phyloP scores from a whole-genome alignment of 2,329 filamentous ascomycete genomes.

The Verticillium zaregamsianum region DNA sequence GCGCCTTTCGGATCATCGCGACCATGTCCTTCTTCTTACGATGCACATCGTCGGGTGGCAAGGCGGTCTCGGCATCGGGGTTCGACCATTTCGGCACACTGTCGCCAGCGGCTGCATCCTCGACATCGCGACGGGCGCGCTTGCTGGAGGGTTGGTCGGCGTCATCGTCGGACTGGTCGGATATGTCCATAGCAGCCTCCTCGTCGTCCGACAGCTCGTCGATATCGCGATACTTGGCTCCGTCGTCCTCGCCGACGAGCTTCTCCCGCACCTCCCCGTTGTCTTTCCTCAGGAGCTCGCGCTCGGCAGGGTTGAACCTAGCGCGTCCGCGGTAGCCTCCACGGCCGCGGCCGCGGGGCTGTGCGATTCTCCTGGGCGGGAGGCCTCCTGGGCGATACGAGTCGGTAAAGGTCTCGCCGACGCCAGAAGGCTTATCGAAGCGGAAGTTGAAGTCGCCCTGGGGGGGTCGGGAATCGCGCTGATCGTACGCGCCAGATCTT shows the following conservation, averaged over 20 bases:
- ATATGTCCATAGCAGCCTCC: conserved; percentile 62
- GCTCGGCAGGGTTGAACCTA: conserved; percentile 38
- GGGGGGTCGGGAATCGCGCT: conserved; percentile 20
- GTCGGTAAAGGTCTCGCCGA: conserved; percentile 30
- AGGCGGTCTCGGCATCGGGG: conserved; percentile 84
- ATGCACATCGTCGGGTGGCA: conserved; percentile 69
- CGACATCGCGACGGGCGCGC: conserved; percentile 29
- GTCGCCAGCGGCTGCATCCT: conserved; percentile 31
- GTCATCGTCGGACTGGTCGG: conserved; percentile 42
- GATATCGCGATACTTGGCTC: conserved; percentile 48
- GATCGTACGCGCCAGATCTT: not conserved
- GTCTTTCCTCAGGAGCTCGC: conserved; percentile 42
- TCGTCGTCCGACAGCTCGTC: conserved; percentile 60
- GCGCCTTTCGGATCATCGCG: conserved; percentile 85
- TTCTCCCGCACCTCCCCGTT: conserved; percentile 33
- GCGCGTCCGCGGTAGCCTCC: conserved; percentile 17
- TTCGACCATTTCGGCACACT: conserved; percentile 83
- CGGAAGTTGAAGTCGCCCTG: conserved; percentile 54
- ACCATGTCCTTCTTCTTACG: conserved; percentile 83
- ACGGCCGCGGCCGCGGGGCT: conserved; percentile 13
- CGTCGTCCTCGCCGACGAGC: conserved; percentile 40
- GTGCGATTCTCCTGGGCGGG: conserved; percentile 1
- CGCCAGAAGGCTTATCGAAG: conserved; percentile 45
- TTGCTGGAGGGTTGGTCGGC: conserved; percentile 36
- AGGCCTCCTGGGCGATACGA: conserved; percentile 23